phyloP scores from a whole-genome alignment of 2,329 filamentous ascomycete genomes.

The Colletotrichum spinosum region DNA sequence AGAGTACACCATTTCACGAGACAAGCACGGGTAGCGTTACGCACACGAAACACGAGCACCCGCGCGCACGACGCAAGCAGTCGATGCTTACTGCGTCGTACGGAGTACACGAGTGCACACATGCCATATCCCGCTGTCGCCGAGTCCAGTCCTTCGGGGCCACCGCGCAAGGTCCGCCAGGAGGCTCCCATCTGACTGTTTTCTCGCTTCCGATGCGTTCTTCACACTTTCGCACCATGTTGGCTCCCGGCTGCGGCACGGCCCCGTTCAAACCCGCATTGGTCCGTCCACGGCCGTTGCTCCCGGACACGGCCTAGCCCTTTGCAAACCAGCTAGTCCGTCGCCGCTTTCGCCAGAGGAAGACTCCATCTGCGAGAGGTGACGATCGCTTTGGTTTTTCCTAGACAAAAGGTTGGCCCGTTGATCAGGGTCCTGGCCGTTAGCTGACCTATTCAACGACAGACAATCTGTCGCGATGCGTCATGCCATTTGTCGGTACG shows the following conservation, averaged over 20 bases:
- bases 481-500: no score
- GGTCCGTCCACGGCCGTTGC: conserved; percentile 14
- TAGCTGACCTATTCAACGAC: no score
- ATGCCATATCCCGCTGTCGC: conserved; percentile 23
- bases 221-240: conserved; percentile 18
- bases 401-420: no score
- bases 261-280: conserved; percentile 29
- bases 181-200: conserved; percentile 8
- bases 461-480: no score
- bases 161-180: conserved; percentile 22
- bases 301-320: conserved; percentile 3
- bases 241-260: conserved; percentile 27
- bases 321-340: background rate
- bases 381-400: no score
- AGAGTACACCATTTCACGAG: no score
- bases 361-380: no score
- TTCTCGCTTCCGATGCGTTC: conserved; percentile 19
- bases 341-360: no score
- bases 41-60: background rate
- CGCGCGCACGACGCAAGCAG: conserved; percentile 27
- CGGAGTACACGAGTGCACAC: background rate
- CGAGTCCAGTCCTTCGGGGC: conserved; percentile 30
- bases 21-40: conserved; percentile 3
- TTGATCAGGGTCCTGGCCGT: no score
- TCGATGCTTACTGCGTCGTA: conserved; percentile 8